These are phyloP conservation scores for Coelastrella sp. DNA, from an alignment of 139 green algal species.

Conservation along the genomic window DNA sequence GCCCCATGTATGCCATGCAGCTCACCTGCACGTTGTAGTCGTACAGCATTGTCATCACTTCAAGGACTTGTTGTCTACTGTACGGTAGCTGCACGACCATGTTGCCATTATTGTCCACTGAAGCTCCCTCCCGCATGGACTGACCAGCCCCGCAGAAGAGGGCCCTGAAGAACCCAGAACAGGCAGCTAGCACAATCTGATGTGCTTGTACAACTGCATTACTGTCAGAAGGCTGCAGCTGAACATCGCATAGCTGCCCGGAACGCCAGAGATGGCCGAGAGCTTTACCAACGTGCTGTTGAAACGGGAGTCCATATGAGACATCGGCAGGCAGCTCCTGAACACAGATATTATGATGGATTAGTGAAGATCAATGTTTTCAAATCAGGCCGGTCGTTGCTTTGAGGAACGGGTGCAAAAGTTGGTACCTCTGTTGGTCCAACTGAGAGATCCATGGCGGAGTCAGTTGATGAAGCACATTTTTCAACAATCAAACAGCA, in stretches of 20 bases:
- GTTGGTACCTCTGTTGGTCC: background rate
- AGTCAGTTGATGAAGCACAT: no score
- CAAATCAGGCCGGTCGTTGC: no score
- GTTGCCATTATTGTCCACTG: background rate
- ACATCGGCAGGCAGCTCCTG: background rate
- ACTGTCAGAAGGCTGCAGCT: constrained; percentile 46
- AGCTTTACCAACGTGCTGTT: background rate
- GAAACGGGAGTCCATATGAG: background rate
- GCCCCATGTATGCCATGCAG: no score
- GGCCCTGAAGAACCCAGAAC: constrained; percentile 60
- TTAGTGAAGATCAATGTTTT: no score
- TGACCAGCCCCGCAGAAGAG: constrained; percentile 11
- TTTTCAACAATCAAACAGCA: background rate
- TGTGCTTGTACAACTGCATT: constrained; percentile 47
- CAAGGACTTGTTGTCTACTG: background rate
- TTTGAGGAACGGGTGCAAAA: no score
- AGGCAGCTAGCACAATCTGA: constrained; percentile 60
- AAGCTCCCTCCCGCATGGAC: constrained; percentile 5
- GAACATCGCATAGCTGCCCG: constrained; percentile 51
- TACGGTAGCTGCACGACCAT: constrained; percentile 39
- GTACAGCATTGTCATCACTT: background rate
- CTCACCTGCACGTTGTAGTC: constrained; percentile 1
- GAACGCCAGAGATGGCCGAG: background rate
- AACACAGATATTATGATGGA: background rate
- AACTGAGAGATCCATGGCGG: background rate